Base-by-base conservation (phyloP, 371 early-diverging fungal genomes). In the Blyttiomyces sp. region DNA sequence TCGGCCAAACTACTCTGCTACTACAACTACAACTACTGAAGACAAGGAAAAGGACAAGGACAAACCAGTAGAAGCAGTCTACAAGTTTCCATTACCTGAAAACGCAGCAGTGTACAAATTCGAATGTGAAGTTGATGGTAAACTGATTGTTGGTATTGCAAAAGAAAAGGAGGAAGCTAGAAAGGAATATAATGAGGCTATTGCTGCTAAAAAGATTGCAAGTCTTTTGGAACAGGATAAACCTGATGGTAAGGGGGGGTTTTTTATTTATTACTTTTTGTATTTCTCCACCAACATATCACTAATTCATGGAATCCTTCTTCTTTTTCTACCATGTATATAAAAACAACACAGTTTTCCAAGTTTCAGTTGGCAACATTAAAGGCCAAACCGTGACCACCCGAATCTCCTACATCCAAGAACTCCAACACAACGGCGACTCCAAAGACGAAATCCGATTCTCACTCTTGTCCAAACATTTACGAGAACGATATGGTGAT, bases 351-450 rank as follows among this genome's bases (percentile, higher is more conserved):
- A 11, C 27, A 60, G 58, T 73, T 11, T 77, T 77, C 48, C 64
- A 69, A 63, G 64, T 68, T 21, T 65, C 64, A 16, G 46, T 77
- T n/a, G 77, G 77, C 16, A 76, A 74, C 65, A 33, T 76, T 16
- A 49, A 59, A 2, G 36, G 32, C 2, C 39, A 57, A 26, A 42
- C 45, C 36, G 68, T 73, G 26, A 63, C 61, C 17, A 58, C 80
- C 43, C 58, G 63, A 6, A 69, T 81, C 50, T 68, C 68, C 17
- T 80, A 74, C 61, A 58, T 77, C 28, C 55, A 64, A 30, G 77
- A 77, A 36, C 64, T 77, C 48, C 50, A 54, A 30, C 70, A 72
- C 43, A 77, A 81, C 54, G 65, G 65, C 27, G 75, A 75, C 39
- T 44, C 39, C 11, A n/a, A n/a, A n/a, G 75, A 81, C 31, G 67